A percentile compares a stretch with the other conserved stretches of the same genome.
These are phyloP conservation scores for Lactarius sp. DNA, from an alignment of 768 basidiomycete species.

Conservation along the genomic window DNA sequence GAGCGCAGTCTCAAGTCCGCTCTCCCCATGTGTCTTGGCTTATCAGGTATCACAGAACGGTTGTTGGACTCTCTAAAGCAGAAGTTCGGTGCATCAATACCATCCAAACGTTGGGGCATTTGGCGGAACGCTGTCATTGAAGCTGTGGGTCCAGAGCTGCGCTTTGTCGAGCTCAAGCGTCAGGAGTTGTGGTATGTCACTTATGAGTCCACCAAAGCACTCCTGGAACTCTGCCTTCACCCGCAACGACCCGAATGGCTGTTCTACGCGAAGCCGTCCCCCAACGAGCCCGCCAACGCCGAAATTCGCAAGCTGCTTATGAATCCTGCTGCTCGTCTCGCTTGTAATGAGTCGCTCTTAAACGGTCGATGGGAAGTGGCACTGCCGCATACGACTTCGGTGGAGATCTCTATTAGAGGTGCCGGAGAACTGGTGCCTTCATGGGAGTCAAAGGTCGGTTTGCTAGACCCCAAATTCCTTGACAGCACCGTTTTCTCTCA, in stretches of 20 bases:
- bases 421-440: constrained; percentile 67
- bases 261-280: constrained; percentile 66
- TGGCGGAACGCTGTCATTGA: constrained; percentile 68
- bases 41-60: constrained; percentile 46
- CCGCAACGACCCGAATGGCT: constrained; percentile 82
- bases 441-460: constrained; percentile 81
- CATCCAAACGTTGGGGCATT: constrained; percentile 54
- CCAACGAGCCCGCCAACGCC: constrained; percentile 67
- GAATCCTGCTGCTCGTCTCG: constrained; percentile 71
- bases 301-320: constrained; percentile 70
- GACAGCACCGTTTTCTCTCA: constrained; percentile 63
- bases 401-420: constrained; percentile 60
- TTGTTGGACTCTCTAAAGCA: constrained; percentile 50
- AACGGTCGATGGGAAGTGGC: constrained; percentile 77
- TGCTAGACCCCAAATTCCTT: constrained; percentile 58
- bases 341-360: constrained; percentile 53
- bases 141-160: constrained; percentile 58
- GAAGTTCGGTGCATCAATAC: constrained; percentile 39
- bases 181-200: constrained; percentile 83
- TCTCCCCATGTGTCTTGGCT: constrained; percentile 79
- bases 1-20: constrained; percentile 70
- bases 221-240: constrained; percentile 72
- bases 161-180: constrained; percentile 80
- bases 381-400: constrained; percentile 52
- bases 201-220: constrained; percentile 67